Conservation (phyloP, 148 eudicot species). For the Nepenthes mirabilis region DNA sequence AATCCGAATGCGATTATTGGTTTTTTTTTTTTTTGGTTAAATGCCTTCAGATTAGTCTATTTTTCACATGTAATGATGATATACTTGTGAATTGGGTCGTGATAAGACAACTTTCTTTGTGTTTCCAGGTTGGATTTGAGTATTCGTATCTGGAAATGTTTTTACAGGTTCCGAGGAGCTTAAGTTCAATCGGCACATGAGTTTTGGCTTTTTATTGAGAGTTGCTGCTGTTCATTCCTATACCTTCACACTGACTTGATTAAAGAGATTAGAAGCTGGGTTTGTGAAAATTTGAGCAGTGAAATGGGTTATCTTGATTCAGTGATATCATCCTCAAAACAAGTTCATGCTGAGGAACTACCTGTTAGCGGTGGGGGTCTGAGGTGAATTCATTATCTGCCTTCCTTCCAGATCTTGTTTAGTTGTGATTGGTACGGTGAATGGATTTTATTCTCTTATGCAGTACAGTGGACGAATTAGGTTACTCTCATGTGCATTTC, state of each 20-base stretch:
- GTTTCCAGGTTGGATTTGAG: not conserved
- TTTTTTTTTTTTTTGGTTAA: too few relatives aligned
- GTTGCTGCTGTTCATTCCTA: too few relatives aligned
- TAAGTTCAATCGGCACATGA: conserved; percentile 20
- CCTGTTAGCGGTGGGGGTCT: conserved; percentile 88
- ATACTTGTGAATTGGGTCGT: too few relatives aligned
- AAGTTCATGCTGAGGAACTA: conserved; percentile 46
- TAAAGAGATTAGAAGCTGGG: conserved; percentile 18
- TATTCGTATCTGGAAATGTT: conserved; percentile 13
- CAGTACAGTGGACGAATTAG: not conserved
- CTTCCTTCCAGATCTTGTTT: not conserved
- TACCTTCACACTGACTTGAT: too few relatives aligned
- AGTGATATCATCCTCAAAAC: conserved; percentile 56
- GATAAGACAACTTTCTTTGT: too few relatives aligned
- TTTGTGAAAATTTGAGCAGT: conserved; percentile 16
- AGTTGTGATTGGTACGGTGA: not conserved
- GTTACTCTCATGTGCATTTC: too few relatives aligned
- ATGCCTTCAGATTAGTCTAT: too few relatives aligned
- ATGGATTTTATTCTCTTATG: not conserved
- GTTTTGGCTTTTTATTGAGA: not conserved
- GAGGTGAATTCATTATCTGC: conserved; percentile 29
- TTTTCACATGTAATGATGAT: too few relatives aligned
- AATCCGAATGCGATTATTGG: too few relatives aligned
- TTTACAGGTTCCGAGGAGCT: conserved; percentile 16
- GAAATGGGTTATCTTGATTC: conserved; percentile 86